These are phyloP conservation scores for Cytospora mali DNA, from an alignment of 2,329 filamentous ascomycete species.

Conservation along the genomic window DNA sequence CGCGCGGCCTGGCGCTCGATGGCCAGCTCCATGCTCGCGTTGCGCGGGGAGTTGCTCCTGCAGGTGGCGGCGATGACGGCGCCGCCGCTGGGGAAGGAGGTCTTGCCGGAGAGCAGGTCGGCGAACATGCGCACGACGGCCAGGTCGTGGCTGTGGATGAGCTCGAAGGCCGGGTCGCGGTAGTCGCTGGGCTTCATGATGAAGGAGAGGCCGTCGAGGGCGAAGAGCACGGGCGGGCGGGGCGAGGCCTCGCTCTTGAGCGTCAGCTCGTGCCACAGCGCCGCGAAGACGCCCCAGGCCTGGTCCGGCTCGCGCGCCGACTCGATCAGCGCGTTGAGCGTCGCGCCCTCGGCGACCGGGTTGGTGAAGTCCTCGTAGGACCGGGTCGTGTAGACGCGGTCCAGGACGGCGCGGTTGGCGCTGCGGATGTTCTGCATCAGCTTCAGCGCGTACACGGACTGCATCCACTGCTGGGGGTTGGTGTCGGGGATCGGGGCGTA, in stretches of 20 bases:
- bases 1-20: slow-evolving; percentile 59
- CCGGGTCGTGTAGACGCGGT: slow-evolving; percentile 47
- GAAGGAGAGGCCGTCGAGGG: slow-evolving; percentile 78
- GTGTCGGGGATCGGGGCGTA: slow-evolving; percentile 71
- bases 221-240: slow-evolving; percentile 67
- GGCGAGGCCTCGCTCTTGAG: slow-evolving; percentile 45
- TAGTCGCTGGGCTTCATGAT: slow-evolving; percentile 81
- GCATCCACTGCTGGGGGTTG: slow-evolving; percentile 66
- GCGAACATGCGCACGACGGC: slow-evolving; percentile 74
- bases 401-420: slow-evolving; percentile 71
- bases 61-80: slow-evolving; percentile 75
- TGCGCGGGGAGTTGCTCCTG: slow-evolving; percentile 67
- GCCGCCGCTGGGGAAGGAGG: slow-evolving; percentile 70
- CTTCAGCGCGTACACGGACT: slow-evolving; percentile 75
- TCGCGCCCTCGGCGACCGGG: slow-evolving; percentile 59
- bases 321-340: slow-evolving; percentile 69
- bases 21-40: slow-evolving; percentile 69
- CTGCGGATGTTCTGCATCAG: slow-evolving; percentile 73
- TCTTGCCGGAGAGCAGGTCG: slow-evolving; percentile 67
- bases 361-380: slow-evolving; percentile 48
- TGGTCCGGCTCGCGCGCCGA: slow-evolving; percentile 74
- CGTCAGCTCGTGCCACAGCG: slow-evolving; percentile 78
- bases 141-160: slow-evolving; percentile 86
- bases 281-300: slow-evolving; percentile 79
- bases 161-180: slow-evolving; percentile 67